Evolutionary conservation across 164 flowering plant genomes (phyloP).

Genomic region (Amborella trichopoda): DNA sequence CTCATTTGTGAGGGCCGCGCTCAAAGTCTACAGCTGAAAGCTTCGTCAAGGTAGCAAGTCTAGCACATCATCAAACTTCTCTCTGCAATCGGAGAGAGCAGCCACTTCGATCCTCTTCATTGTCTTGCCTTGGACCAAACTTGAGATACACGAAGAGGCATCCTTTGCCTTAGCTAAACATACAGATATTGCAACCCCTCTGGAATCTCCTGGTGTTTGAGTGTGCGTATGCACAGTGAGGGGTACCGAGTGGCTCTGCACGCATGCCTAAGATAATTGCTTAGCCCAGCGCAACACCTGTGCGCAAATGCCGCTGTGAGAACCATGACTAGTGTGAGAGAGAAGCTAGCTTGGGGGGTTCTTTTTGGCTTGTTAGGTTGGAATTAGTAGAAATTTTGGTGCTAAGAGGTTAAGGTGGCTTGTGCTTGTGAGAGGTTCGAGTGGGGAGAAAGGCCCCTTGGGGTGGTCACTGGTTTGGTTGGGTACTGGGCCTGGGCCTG

Average conservation of each 20-base stretch:
- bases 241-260: slow-evolving; percentile 58
- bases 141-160: slow-evolving; percentile 12
- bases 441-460: no score
- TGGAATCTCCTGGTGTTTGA: slow-evolving; percentile 37
- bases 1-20: slow-evolving; percentile 53
- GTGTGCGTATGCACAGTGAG: slow-evolving; percentile 45
- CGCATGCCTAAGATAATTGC: slow-evolving; percentile 39
- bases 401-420: no score
- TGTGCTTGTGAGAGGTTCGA: no score
- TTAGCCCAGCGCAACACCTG: no score
- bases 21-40: slow-evolving; percentile 24
- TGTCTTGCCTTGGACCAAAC: slow-evolving; percentile 4
- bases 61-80: slow-evolving; percentile 34
- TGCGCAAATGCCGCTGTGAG: no score
- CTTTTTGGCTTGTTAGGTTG: no score
- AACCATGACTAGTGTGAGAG: no score
- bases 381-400: no score
- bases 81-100: slow-evolving; percentile 56
- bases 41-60: slow-evolving; percentile 44
- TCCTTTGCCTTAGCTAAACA: slow-evolving; percentile 35
- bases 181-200: slow-evolving; percentile 59
- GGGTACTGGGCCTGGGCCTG: no score
- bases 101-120: slow-evolving; percentile 14
- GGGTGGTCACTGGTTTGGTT: no score
- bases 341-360: no score